phyloP scores from a whole-genome alignment of 805 yeast genomes.

The Nadsonia fulvescens region DNA sequence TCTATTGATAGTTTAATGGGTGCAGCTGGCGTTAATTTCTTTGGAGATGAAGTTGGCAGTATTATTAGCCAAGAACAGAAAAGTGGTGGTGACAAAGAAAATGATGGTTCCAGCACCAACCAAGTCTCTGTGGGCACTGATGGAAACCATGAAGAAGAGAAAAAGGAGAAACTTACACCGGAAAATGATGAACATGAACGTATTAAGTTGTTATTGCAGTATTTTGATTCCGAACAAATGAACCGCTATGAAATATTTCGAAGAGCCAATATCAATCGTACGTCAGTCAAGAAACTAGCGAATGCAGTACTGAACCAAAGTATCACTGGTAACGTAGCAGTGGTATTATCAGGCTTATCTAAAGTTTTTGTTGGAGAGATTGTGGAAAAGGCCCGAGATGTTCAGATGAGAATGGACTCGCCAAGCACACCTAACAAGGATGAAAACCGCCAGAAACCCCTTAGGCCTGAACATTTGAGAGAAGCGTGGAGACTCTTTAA shows the following conservation, averaged over 20 bases:
- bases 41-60: too few species aligned
- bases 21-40: too few species aligned
- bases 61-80: too few species aligned
- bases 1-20: too few species aligned
- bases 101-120: too few species aligned
- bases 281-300: constrained; percentile 66
- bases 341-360: constrained; percentile 69
- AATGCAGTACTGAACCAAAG: constrained; percentile 64
- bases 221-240: constrained; percentile 68
- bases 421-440: constrained; percentile 15
- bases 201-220: constrained; percentile 38
- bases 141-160: too few species aligned
- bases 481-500: constrained; percentile 77
- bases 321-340: constrained; percentile 61
- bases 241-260: constrained; percentile 74
- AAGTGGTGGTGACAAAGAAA: too few species aligned
- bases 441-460: constrained; percentile 24
- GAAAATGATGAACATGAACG: too few species aligned
- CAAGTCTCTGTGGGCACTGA: too few species aligned
- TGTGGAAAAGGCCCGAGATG: constrained; percentile 60
- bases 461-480: constrained; percentile 67
- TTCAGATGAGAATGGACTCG: constrained; percentile 38
- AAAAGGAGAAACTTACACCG: too few species aligned
- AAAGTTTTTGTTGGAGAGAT: constrained; percentile 83
- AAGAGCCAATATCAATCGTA: constrained; percentile 53